phyloP scores from a whole-genome alignment of 1,284 basidiomycete genomes.

The Entoloma clypeatum region DNA sequence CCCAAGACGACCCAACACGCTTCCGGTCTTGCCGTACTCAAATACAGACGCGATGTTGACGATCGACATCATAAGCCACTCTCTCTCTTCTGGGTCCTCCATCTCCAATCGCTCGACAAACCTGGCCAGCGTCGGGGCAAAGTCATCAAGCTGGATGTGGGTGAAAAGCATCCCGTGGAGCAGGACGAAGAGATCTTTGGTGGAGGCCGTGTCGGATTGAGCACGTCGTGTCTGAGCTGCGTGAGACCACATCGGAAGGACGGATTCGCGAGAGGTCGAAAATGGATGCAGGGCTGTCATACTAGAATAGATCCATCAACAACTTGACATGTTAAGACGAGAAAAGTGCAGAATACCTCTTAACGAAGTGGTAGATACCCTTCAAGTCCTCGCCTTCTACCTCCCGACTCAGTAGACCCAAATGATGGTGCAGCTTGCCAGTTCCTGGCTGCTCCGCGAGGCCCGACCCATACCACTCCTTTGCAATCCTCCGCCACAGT shows the following conservation, averaged over 20 bases:
- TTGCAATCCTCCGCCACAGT: conserved; percentile 85
- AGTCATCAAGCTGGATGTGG: conserved; percentile 90
- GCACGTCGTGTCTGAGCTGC: conserved; percentile 69
- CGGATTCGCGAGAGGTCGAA: conserved; percentile 79
- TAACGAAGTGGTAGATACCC: conserved; percentile 91
- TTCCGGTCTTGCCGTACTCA: conserved; percentile 82
- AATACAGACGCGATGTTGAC: conserved; percentile 81
- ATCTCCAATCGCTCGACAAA: conserved; percentile 85
- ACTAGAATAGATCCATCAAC: conserved; percentile 35
- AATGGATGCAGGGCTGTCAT: conserved; percentile 91
- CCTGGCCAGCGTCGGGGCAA: conserved; percentile 74
- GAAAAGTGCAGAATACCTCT: conserved; percentile 58
- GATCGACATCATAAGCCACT: conserved; percentile 95
- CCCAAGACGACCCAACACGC: conserved; percentile 50
- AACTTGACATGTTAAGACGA: conserved; percentile 1
- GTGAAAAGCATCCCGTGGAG: conserved; percentile 97
- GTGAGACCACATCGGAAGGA: conserved; percentile 81
- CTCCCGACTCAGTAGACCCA: conserved; percentile 86
- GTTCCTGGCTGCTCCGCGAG: conserved; percentile 86
- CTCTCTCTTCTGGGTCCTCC: conserved; percentile 75
- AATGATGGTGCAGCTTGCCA: conserved; percentile 90
- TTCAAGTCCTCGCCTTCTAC: conserved; percentile 81
- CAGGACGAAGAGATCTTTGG: conserved; percentile 83
- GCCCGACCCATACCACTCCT: conserved; percentile 91
- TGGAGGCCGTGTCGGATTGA: conserved; percentile 66